A percentile compares a stretch with the other conserved stretches of the same genome.
phyloP scores from a whole-genome alignment of 306 rosid species.

The Canavalia gladiata region DNA sequence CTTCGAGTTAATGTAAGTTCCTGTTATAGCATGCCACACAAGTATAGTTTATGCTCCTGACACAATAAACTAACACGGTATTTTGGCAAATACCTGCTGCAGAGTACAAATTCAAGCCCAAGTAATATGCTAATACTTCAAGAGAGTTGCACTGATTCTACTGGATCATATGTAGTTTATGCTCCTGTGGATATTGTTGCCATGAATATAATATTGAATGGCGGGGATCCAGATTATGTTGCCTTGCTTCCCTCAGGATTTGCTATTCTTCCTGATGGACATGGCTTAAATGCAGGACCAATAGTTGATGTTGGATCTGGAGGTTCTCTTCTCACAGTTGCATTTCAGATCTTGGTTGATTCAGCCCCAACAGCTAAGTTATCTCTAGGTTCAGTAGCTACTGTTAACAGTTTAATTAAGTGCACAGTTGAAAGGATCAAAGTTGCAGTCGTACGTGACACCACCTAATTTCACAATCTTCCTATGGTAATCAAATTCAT shows the following conservation, averaged over 20 bases:
- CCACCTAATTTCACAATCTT: slow-evolving; percentile 30
- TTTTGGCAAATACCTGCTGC: slow-evolving; percentile 8
- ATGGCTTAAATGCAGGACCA: slow-evolving; percentile 50
- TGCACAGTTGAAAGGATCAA: slow-evolving; percentile 87
- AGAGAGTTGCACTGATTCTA: slow-evolving; percentile 76
- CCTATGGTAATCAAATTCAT: slow-evolving; percentile 46
- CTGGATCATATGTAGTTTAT: slow-evolving; percentile 83
- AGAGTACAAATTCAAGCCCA: slow-evolving; percentile 76
- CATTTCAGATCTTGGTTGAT: slow-evolving; percentile 88
- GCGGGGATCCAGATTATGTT: slow-evolving; percentile 84
- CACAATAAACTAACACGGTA: neutral
- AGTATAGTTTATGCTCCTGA: neutral
- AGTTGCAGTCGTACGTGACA: slow-evolving; percentile 65
- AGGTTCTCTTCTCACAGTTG: slow-evolving; percentile 85
- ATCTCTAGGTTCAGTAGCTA: slow-evolving; percentile 78
- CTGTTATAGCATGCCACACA: neutral
- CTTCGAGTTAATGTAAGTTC: slow-evolving; percentile 74
- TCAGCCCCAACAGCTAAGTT: slow-evolving; percentile 79
- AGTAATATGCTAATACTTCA: slow-evolving; percentile 87
- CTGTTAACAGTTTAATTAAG: slow-evolving; percentile 80
- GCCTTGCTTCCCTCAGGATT: slow-evolving; percentile 89
- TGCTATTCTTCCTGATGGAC: slow-evolving; percentile 86
- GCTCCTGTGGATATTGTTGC: slow-evolving; percentile 85
- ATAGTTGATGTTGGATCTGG: slow-evolving; percentile 69
- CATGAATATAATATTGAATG: slow-evolving; percentile 77